Evolutionary conservation across 2,329 filamentous ascomycete genomes (phyloP).

Genomic region (Monosporascus sp.): DNA sequence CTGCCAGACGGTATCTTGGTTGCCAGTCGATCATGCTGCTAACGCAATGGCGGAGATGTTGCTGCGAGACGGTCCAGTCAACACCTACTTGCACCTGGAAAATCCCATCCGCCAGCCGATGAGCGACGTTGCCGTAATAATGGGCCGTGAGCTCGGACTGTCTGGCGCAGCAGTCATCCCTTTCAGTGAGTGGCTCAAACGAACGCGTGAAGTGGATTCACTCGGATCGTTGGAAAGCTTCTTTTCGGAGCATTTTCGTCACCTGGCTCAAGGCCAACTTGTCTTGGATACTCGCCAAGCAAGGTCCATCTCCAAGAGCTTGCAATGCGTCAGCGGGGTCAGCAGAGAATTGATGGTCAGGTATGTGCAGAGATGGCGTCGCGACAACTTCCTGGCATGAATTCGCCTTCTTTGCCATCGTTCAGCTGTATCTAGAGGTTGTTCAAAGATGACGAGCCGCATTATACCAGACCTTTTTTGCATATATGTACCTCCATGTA

Average conservation of each 20-base stretch:
- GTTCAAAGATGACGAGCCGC: no score
- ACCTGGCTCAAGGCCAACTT: slow-evolving; percentile 11
- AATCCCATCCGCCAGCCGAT: slow-evolving; percentile 14
- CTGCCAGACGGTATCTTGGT: slow-evolving; percentile 13
- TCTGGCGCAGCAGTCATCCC: slow-evolving; percentile 1
- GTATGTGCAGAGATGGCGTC: slow-evolving; percentile 14
- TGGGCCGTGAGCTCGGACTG: slow-evolving; percentile 11
- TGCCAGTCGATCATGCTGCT: slow-evolving; percentile 15
- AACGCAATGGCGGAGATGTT: slow-evolving; percentile 8
- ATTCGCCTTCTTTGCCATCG: background rate
- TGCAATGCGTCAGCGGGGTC: slow-evolving; percentile 5
- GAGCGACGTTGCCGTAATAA: slow-evolving; percentile 11
- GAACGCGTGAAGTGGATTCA: slow-evolving; percentile 1
- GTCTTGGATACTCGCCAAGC: slow-evolving; percentile 12
- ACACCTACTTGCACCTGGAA: slow-evolving; percentile 13
- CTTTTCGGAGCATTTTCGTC: slow-evolving; percentile 14
- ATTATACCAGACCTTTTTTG: no score
- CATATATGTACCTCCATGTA: no score
- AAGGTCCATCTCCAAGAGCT: slow-evolving; percentile 7
- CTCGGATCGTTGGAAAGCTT: slow-evolving; percentile 12
- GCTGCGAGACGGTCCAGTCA: background rate
- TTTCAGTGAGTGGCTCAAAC: slow-evolving; percentile 12
- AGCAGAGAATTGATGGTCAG: slow-evolving; percentile 10
- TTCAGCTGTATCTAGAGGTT: no score
- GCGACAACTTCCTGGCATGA: slow-evolving; percentile 8